Evolutionary conservation across 2,329 filamentous ascomycete species (phyloP).

Genomic region (Drechslerella dactyloides): DNA sequence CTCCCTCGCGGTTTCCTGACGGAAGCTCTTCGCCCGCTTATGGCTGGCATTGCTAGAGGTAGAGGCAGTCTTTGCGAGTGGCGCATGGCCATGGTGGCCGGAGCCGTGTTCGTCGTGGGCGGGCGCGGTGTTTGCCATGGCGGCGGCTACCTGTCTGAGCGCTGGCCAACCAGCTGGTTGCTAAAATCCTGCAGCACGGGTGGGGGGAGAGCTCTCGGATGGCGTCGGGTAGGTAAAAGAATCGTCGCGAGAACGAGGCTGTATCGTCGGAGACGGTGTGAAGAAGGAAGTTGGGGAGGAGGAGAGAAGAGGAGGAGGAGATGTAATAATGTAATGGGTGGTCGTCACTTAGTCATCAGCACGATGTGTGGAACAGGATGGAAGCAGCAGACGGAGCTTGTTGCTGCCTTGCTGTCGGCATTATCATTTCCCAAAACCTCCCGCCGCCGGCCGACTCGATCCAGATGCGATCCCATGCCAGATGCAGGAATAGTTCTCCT

Average conservation of each 20-base stretch:
- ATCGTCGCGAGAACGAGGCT: not conserved
- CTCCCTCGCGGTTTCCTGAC: conserved; percentile 45
- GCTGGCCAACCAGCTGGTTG: not conserved
- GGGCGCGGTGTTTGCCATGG: conserved; percentile 46
- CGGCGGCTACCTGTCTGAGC: conserved; percentile 9
- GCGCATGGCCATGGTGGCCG: conserved; percentile 13
- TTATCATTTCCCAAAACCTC: not conserved
- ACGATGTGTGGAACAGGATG: not conserved
- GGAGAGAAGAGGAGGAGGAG: not conserved
- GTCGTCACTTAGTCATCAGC: not conserved
- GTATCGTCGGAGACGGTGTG: not conserved
- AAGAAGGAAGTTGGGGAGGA: not conserved
- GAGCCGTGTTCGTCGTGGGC: conserved; percentile 29
- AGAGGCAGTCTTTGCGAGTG: conserved; percentile 41
- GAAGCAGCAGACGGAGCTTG: not conserved
- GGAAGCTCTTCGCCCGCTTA: conserved; percentile 43
- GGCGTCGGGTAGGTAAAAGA: not conserved
- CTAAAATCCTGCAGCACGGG: not conserved
- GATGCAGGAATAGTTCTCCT: not conserved
- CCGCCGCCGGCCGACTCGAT: not conserved
- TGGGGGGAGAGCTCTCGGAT: not conserved
- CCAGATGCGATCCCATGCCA: not conserved
- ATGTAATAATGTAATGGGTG: not conserved
- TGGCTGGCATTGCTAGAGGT: conserved; percentile 43
- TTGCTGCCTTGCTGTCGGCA: not conserved